These are phyloP conservation scores for Yamadazyma takamatsuzukensis DNA, from an alignment of 805 yeast species.

Conservation along the genomic window DNA sequence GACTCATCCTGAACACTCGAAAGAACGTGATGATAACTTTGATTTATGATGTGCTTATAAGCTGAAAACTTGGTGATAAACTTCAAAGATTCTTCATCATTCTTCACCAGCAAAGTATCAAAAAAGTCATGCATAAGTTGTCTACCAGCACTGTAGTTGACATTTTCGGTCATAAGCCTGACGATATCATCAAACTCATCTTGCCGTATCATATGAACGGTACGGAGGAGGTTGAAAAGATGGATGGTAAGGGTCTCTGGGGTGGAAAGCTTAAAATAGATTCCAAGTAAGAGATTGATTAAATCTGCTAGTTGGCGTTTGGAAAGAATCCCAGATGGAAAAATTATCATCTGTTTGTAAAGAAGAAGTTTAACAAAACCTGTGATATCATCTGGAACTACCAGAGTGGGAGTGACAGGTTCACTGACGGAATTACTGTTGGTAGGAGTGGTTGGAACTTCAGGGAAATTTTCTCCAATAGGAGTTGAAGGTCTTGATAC, in stretches of 20 bases:
- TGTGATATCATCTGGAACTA: too few species aligned
- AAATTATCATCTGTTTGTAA: constrained; percentile 30
- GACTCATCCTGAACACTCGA: constrained; percentile 16
- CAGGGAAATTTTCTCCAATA: too few species aligned
- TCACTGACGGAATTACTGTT: too few species aligned
- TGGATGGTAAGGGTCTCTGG: constrained; percentile 17
- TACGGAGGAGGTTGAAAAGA: constrained; percentile 32
- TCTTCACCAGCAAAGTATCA: constrained; percentile 23
- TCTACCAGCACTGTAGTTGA: constrained; percentile 14
- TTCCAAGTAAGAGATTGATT: constrained; percentile 30
- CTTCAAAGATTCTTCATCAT: constrained; percentile 35
- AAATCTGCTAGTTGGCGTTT: constrained; percentile 30
- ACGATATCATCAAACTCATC: constrained; percentile 19
- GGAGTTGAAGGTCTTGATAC: too few species aligned
- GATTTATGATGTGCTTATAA: constrained; percentile 22
- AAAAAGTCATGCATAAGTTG: constrained; percentile 28
- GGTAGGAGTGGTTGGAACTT: too few species aligned
- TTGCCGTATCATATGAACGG: constrained; percentile 29
- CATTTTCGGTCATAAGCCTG: constrained; percentile 12
- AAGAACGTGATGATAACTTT: constrained; percentile 20
- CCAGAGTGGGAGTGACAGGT: too few species aligned
- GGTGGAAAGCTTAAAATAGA: constrained; percentile 16
- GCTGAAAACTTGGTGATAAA: constrained; percentile 27
- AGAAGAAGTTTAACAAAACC: constrained; percentile 26
- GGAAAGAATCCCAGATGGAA: constrained; percentile 27